phyloP scores from a whole-genome alignment of 257 asterid species.

The Salvia hispanica region DNA sequence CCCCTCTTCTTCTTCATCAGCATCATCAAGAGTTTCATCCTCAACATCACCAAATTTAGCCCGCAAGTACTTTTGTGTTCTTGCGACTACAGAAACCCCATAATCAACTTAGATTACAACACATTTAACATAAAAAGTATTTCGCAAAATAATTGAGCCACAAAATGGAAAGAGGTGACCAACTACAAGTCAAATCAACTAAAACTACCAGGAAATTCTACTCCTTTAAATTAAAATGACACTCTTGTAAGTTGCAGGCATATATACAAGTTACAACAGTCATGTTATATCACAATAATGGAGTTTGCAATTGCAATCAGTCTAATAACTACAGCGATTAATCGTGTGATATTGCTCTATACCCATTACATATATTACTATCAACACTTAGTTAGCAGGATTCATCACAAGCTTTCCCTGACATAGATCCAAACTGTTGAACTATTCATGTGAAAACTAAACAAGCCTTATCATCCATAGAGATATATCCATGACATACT shows the following conservation, averaged over 20 bases:
- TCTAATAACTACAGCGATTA: neutral
- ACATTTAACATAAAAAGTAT: conserved; percentile 16
- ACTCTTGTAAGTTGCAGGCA: conserved; percentile 8
- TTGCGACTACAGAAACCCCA: conserved; percentile 50
- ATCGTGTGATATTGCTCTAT: neutral
- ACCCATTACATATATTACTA: neutral
- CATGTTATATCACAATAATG: neutral
- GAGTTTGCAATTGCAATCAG: neutral
- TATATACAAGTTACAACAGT: neutral
- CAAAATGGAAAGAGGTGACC: neutral
- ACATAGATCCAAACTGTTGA: neutral
- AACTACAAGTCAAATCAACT: conserved; percentile 4
- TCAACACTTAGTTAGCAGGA: conserved; percentile 3
- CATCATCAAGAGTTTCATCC: conserved; percentile 66
- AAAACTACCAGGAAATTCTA: conserved; percentile 13
- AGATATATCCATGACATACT: conserved; percentile 5
- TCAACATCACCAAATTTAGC: conserved; percentile 70
- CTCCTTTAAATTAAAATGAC: conserved; percentile 13
- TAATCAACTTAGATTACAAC: conserved; percentile 17
- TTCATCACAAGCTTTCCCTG: neutral
- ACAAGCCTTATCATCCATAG: neutral
- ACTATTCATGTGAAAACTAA: neutral
- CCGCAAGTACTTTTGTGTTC: conserved; percentile 62
- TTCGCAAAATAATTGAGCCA: conserved; percentile 2
- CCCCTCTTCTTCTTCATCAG: conserved; percentile 58